phyloP scores from a whole-genome alignment of 495 filamentous ascomycete genomes.

The Lindgomyces ingoldianus region DNA sequence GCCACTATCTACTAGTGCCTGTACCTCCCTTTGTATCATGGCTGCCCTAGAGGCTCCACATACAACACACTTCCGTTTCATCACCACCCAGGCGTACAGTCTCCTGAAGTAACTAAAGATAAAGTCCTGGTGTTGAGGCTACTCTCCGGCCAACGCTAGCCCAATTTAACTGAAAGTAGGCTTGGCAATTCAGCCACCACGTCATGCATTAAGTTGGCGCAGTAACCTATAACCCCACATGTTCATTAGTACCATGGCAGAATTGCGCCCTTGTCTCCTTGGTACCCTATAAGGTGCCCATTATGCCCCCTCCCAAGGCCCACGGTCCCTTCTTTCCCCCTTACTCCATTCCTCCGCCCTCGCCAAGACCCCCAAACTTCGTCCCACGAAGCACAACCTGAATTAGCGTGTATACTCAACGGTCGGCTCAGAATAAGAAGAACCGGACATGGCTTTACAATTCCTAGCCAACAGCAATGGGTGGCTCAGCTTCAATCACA shows the following conservation, averaged over 20 bases:
- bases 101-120: too few species aligned
- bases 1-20: too few species aligned
- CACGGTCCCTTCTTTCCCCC: not conserved
- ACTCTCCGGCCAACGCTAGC: not conserved
- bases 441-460: constrained; percentile 33
- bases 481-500: constrained; percentile 37
- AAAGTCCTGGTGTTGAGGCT: too few species aligned
- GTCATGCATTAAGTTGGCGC: not conserved
- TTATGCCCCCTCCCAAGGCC: not conserved
- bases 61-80: too few species aligned
- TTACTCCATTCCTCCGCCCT: not conserved
- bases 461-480: constrained; percentile 35
- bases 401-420: not conserved
- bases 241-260: not conserved
- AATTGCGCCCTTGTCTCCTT: too few species aligned
- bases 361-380: not conserved
- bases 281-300: too few species aligned
- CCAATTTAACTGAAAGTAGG: too few species aligned
- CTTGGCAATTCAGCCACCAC: not conserved
- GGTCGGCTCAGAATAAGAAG: not conserved
- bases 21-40: too few species aligned
- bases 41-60: too few species aligned
- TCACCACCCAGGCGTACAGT: too few species aligned
- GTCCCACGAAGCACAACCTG: not conserved
- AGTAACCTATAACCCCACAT: not conserved